phyloP scores from a whole-genome alignment of 768 basidiomycete species.

The Auricularia cornea region DNA sequence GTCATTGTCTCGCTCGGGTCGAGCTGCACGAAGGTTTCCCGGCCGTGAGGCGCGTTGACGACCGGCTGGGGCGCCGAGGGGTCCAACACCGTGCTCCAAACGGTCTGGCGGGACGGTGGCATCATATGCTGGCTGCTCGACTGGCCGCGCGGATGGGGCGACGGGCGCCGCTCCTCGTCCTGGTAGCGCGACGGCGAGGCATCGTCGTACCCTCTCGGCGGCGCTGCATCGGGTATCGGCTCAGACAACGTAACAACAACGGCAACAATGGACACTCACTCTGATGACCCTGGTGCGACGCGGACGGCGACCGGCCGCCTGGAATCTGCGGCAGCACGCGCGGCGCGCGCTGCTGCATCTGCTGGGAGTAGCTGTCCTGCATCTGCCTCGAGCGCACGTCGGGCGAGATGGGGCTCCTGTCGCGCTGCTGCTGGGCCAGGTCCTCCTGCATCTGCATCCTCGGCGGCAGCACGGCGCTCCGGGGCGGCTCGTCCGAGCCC shows the following conservation, averaged over 20 bases:
- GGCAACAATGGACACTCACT: constrained; percentile 29
- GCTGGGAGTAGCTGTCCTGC: constrained; percentile 14
- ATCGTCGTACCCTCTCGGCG: constrained; percentile 46
- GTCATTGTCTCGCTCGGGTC: constrained; percentile 68
- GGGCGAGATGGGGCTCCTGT: constrained; percentile 5
- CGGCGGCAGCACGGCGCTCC: not conserved
- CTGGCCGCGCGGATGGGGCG: constrained; percentile 42
- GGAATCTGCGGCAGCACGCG: constrained; percentile 54
- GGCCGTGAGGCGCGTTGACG: constrained; percentile 23
- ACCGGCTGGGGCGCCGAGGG: constrained; percentile 34
- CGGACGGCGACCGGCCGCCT: constrained; percentile 1
- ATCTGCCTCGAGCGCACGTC: not conserved
- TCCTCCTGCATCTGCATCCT: not conserved
- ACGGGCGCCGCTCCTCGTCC: constrained; percentile 34
- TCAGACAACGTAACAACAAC: constrained; percentile 1
- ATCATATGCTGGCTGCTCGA: constrained; percentile 42
- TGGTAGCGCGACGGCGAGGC: constrained; percentile 33
- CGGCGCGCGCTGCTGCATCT: constrained; percentile 46
- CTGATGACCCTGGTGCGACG: constrained; percentile 21
- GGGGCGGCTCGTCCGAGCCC: not conserved
- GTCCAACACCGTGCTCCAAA: constrained; percentile 90
- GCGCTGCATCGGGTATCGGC: constrained; percentile 16
- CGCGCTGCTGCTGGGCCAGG: not conserved
- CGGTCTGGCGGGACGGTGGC: constrained; percentile 51
- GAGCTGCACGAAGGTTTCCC: constrained; percentile 60